Base-by-base conservation (phyloP, 805 yeast species). In the Dipodascopsis uninucleata region DNA sequence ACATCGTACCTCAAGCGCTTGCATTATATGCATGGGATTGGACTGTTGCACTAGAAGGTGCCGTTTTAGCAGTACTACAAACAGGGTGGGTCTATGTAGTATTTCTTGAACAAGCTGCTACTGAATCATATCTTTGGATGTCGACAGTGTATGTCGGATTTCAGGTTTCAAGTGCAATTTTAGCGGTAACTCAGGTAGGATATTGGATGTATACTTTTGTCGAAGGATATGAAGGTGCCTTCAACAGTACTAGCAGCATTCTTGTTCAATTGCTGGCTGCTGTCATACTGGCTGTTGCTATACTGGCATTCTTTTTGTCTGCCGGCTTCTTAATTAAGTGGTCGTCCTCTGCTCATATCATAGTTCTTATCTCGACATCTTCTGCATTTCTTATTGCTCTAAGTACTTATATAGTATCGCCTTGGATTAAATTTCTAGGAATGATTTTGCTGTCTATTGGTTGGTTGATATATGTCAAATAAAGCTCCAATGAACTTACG, bases 61-160 rank as follows among this genome's bases (percentile, higher is more conserved):
- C 47, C 26, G 49, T 49, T 4, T 36, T 43, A 28, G 55, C 55
- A 1, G 34, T 50, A 38, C 36, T 36, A 16, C 50, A 43, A 31
- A 47, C 47, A 9, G 31, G 39, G 7, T 50, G 55, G 55, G 9
- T 42, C 3, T 50, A 44, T 29, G 20, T 39, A 5, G 23, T 47
- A 16, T 47, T 39, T 31, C 34, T 48, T 29, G 55, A 50, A 28
- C 55, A 50, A 29, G 47, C 49, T 3, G 34, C 53, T n/a, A 45
- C 50, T 23, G 55, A 50, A 17, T 21, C 46, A 9, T 39, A 40
- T 8, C 52, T 43, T 7, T 50, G 55, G 55, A 43, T 50, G n/a
- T 40, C 55, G 5, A 39, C 55, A 4, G 36, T 50, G 28, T 46
- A 47, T 40, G 53, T 50, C 33, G 53, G 43, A 8, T 40, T 49